phyloP scores from a whole-genome alignment of 257 asterid species.

The Apocynum venetum region DNA sequence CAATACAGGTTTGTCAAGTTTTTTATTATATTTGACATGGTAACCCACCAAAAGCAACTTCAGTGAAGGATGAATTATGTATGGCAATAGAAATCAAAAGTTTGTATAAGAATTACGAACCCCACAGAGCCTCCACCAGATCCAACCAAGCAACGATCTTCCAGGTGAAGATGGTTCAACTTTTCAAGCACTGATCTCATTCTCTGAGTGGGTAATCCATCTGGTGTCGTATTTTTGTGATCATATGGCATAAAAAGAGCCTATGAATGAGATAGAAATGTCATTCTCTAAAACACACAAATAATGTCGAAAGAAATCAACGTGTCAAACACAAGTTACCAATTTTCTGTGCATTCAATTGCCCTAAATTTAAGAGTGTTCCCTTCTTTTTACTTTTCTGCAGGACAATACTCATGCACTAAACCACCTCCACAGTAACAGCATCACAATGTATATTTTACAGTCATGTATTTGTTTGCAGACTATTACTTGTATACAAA shows the following conservation, averaged over 20 bases:
- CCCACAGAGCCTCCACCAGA: slow-evolving; percentile 99
- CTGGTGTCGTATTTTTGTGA: slow-evolving; percentile 94
- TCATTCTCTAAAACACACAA: slow-evolving; percentile 11
- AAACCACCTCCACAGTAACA: neutral
- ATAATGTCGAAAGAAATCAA: neutral
- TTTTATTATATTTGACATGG: neutral
- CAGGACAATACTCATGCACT: neutral
- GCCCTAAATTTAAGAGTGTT: neutral
- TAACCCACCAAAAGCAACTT: neutral
- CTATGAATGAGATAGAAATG: slow-evolving; percentile 34
- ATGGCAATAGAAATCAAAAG: neutral
- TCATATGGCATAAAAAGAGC: slow-evolving; percentile 98
- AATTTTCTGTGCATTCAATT: neutral
- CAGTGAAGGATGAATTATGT: neutral
- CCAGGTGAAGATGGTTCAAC: slow-evolving; percentile 78
- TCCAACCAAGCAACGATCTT: slow-evolving; percentile 78
- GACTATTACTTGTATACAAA: neutral
- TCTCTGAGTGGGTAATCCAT: slow-evolving; percentile 69
- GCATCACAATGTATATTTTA: neutral
- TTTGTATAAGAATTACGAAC: slow-evolving; percentile 46
- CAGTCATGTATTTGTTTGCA: neutral
- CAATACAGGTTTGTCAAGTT: neutral
- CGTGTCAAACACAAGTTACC: neutral
- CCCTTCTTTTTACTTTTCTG: neutral
- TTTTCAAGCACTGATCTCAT: slow-evolving; percentile 83